These are phyloP conservation scores for Cladochytrium replicatum DNA, from an alignment of 192 early-diverging fungal species.

Conservation along the genomic window DNA sequence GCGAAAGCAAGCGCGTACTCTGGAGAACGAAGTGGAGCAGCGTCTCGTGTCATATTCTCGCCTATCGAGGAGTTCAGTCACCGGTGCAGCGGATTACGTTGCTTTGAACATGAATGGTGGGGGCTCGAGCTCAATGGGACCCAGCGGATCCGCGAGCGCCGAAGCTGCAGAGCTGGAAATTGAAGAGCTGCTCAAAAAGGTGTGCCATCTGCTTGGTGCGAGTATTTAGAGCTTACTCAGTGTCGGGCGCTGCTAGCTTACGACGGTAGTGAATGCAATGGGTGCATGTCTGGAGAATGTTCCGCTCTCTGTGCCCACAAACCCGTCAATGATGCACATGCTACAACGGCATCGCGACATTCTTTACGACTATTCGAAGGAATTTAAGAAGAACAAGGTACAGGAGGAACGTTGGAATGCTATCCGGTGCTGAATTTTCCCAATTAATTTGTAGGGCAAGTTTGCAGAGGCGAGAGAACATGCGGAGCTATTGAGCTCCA, in stretches of 20 bases:
- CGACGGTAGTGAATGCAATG: conserved; percentile 51
- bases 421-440: not conserved
- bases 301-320: conserved; percentile 34
- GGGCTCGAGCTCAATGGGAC: not conserved
- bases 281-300: conserved; percentile 43
- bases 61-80: conserved; percentile 13
- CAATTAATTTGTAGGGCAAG: conserved; percentile 52
- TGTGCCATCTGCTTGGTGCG: no score
- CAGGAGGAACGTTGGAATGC: not conserved
- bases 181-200: conserved; percentile 55
- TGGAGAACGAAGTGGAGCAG: conserved; percentile 63
- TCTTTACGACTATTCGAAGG: conserved; percentile 66
- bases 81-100: conserved; percentile 5
- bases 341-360: conserved; percentile 69
- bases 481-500: conserved; percentile 55
- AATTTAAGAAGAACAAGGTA: conserved; percentile 63
- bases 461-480: conserved; percentile 55
- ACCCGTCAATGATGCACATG: conserved; percentile 59
- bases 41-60: conserved; percentile 50
- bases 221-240: conserved; percentile 8
- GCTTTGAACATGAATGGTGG: conserved; percentile 2
- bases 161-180: conserved; percentile 40
- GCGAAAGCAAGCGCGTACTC: conserved; percentile 55
- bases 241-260: conserved; percentile 36
- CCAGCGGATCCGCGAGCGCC: conserved; percentile 7